Conservation (phyloP, 2,329 filamentous ascomycete species). For the Penicillium vulpinum region DNA sequence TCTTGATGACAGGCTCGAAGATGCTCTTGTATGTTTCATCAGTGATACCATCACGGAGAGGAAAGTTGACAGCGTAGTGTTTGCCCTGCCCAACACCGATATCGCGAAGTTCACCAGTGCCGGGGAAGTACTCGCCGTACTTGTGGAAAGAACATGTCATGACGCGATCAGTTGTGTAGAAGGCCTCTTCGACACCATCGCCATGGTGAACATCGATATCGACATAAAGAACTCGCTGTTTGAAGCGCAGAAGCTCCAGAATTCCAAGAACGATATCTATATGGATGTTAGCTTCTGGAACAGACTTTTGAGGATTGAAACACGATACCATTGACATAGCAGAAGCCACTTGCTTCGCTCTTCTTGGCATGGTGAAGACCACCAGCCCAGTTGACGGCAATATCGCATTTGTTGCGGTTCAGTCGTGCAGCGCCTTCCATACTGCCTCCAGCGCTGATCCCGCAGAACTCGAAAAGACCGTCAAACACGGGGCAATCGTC, state of each 20-base stretch:
- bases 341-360: conserved; percentile 91
- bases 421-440: conserved; percentile 71
- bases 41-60: conserved; percentile 67
- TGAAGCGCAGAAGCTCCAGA: conserved; percentile 63
- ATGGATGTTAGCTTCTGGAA: conserved; percentile 15
- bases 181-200: conserved; percentile 70
- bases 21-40: conserved; percentile 67
- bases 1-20: conserved; percentile 67
- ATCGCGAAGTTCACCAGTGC: conserved; percentile 67
- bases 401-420: conserved; percentile 67
- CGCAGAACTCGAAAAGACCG: conserved; percentile 69
- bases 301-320: neutral
- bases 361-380: conserved; percentile 97
- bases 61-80: conserved; percentile 69
- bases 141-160: conserved; percentile 74
- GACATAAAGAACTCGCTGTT: conserved; percentile 65
- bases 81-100: conserved; percentile 68
- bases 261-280: conserved; percentile 67
- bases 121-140: conserved; percentile 71
- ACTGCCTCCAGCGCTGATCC: conserved; percentile 67
- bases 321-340: conserved; percentile 79
- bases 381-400: conserved; percentile 83
- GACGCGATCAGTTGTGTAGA: conserved; percentile 69
- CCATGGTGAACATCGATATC: conserved; percentile 69
- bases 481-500: conserved; percentile 67